Evolutionary conservation across 805 yeast species (phyloP), one percentile per base, ranked within the genome.

Genomic region (Myxozyma udenii): DNA sequence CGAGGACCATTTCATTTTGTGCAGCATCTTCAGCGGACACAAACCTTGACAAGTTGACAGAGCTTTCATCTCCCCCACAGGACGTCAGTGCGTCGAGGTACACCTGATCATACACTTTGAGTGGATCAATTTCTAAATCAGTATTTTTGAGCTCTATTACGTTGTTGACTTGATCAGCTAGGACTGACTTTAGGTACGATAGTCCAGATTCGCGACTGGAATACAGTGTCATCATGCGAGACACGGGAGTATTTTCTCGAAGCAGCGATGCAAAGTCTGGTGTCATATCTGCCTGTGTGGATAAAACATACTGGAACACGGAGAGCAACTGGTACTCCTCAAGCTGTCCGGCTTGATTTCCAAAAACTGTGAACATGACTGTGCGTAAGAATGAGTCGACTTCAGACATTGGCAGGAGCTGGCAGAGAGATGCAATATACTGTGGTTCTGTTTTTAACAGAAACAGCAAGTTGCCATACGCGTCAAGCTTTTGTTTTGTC

Each of bases 261-360:
- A 70, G 60, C 25, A 70, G 56, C 1, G 71, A 65, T 1, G 68
- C 58, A 40, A 67, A 66, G 43, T 71, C 73, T 14, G 63, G 50
- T 2, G 71, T 59, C 26, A 61, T 43, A 5, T 71, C 73, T 44
- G 71, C 70, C 50, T 70, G 72, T 32, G 62, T 49, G 3, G 72
- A 66, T 46, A 70, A 54, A 1, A 70, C 73, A 11, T 66, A 64
- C 51, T 68, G 72, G 45, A 71, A 68, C 68, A 70, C 65, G n/a
- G 68, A 58, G 38, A 71, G 59, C 47, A 69, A 48, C 41, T 69
- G 53, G 43, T 67, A 70, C 62, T 71, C 74, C 57, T 71, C 74
- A 24, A 73, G 66, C 51, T 67, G 68, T 49, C 70, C 73, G 56
- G 69, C 68, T 56, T 71, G 74, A 53, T 70, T 71, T n/a, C 74